Evolutionary conservation across 192 early-diverging fungal genomes (phyloP).

Genomic region (Coemansia sp.): DNA sequence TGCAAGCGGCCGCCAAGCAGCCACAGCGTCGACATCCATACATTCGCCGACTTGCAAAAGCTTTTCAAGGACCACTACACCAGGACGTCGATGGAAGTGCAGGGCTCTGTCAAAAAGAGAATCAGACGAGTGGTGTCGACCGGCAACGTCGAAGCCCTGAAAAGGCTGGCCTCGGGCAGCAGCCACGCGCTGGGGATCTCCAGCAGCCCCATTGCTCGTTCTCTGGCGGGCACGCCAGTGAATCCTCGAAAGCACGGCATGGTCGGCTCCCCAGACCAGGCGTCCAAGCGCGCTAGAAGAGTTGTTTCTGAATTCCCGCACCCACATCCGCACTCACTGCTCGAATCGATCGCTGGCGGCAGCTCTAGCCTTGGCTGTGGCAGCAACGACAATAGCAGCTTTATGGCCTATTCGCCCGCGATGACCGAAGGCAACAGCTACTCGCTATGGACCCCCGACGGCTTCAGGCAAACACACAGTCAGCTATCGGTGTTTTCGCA

Average conservation of each 20-base stretch:
- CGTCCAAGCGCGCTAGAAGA: constrained; percentile 31
- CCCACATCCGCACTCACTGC: constrained; percentile 16
- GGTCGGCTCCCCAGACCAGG: constrained; percentile 4
- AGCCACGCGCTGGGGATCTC: constrained; percentile 25
- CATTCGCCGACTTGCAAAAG: constrained; percentile 36
- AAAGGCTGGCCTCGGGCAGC: constrained; percentile 4
- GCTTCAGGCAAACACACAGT: background rate
- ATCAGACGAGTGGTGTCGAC: constrained; percentile 40
- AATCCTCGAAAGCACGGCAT: constrained; percentile 28
- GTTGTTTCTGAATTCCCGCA: constrained; percentile 45
- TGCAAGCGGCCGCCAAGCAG: constrained; percentile 59
- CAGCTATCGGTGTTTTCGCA: background rate
- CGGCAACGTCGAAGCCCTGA: constrained; percentile 16
- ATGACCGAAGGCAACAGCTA: background rate
- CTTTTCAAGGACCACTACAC: constrained; percentile 42
- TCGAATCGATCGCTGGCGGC: constrained; percentile 2
- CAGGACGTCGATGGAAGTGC: constrained; percentile 19
- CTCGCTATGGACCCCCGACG: background rate
- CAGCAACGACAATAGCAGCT: background rate
- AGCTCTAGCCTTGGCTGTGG: background rate
- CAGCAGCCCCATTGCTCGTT: background rate
- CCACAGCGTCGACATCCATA: constrained; percentile 30
- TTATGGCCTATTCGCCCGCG: constrained; percentile 2
- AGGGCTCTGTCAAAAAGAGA: constrained; percentile 25
- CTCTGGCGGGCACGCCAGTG: background rate